Base-by-base conservation (phyloP, 2,329 filamentous ascomycete species). In the Blastomyces parvus region DNA sequence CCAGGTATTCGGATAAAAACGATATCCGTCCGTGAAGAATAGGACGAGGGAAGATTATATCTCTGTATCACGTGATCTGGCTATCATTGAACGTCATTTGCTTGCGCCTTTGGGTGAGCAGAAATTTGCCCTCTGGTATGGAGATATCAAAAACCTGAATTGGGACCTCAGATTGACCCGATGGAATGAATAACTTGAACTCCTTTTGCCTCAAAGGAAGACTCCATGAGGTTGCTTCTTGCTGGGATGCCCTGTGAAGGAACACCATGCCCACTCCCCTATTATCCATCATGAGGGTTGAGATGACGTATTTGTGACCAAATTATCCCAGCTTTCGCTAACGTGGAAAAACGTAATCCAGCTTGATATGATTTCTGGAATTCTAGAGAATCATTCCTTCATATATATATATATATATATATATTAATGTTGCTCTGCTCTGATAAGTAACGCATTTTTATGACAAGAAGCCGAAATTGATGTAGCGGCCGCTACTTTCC, bases 301-400 rank as follows among this genome's bases (percentile, higher is more conserved):
- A n/a, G 11, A 59, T 59, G 56, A 59, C 56, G 56, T 59, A 59
- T 30, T 38, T 27, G 38, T 59, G 56, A 44, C 56, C 56, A 59
- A 13, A 46, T 14, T 36, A 56, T 36, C 48, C 55, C 19, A 11
- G 25, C 27, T n/a, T 33, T n/a, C 38, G 42, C 25, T 42, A 42
- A 27, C 27, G 19, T 33, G 50, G 42, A 27, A 56, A 40, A 52
- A 14, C 46, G 38, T 63, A 42, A 30, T 48, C 46, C 25, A 63
- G 17, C 40, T 61, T 61, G 42, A n/a, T 13, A 53, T 33, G 50
- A 33, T 33, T 53, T 53, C 50, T 30, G 50, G 25, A 36, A 36
- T 13, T 9, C 30, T 22, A 22, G 30, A 56, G n/a, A 30, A 30
- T 4, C 27, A 30, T n/a, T 19, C 30, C 14, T 42, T 33, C 30